Conservation (phyloP, 306 rosid genomes). For the Begonia fuchsioides region DNA sequence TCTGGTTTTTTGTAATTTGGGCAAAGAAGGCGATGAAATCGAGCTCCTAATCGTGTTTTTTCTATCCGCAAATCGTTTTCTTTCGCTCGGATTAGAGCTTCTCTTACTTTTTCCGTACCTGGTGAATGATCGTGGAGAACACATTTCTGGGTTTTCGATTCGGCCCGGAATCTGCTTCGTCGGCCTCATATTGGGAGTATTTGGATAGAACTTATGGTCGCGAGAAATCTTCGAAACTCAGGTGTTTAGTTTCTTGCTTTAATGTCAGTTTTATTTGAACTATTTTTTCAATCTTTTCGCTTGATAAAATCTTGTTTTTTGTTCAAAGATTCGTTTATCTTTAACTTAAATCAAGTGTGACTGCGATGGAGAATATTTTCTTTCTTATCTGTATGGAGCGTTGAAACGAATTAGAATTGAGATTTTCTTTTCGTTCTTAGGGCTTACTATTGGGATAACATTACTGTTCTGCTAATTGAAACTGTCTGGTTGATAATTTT, state of each 20-base stretch:
- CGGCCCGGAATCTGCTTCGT: conserved; percentile 4
- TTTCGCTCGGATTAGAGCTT: background rate
- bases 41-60: background rate
- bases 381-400: background rate
- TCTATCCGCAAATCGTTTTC: background rate
- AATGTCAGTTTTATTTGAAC: conserved; percentile 1
- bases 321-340: conserved; percentile 1
- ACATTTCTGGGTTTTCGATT: conserved; percentile 13
- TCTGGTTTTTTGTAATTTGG: too few species aligned
- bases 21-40: too few species aligned
- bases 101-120: conserved; percentile 7
- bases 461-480: background rate
- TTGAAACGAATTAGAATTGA: background rate
- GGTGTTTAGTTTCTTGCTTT: conserved; percentile 20
- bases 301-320: conserved; percentile 4
- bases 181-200: conserved; percentile 1
- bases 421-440: background rate
- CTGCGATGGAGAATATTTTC: background rate
- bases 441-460: background rate
- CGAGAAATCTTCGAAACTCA: conserved; percentile 15
- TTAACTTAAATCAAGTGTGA: background rate
- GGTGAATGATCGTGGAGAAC: conserved; percentile 17
- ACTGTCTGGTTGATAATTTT: background rate
- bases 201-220: conserved; percentile 1
- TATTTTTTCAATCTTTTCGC: conserved; percentile 2